These are phyloP conservation scores for Globisporangium ultimum DNA, from an alignment of 352 stramenopile genomes.

Conservation along the genomic window DNA sequence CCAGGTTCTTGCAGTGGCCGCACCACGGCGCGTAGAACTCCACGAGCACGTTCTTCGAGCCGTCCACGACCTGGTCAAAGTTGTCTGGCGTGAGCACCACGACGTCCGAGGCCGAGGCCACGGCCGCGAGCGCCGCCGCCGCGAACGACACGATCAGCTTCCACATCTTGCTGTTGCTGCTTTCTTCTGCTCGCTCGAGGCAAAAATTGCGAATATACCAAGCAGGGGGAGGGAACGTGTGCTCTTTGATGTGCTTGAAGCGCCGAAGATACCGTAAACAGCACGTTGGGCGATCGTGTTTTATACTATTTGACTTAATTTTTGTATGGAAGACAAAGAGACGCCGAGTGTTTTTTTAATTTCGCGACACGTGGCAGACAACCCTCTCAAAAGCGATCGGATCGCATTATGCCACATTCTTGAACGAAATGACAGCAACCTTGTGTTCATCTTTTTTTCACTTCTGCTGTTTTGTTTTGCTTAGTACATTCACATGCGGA, in stretches of 20 bases:
- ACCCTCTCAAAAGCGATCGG: constrained; percentile 17
- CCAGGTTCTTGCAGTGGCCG: constrained; percentile 77
- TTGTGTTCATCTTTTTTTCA: too few species aligned
- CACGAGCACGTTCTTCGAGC: constrained; percentile 81
- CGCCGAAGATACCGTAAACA: constrained; percentile 2
- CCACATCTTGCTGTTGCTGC: constrained; percentile 39
- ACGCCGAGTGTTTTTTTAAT: not conserved
- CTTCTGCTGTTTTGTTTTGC: too few species aligned
- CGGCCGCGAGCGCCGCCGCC: constrained; percentile 37
- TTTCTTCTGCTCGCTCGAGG: not conserved
- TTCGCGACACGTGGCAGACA: constrained; percentile 23
- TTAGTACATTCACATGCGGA: not conserved
- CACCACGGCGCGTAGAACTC: constrained; percentile 85
- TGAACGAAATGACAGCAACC: constrained; percentile 1
- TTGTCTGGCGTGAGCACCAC: constrained; percentile 79
- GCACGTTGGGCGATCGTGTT: constrained; percentile 7
- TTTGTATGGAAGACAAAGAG: constrained; percentile 21
- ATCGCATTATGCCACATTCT: not conserved
- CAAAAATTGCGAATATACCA: constrained; percentile 13
- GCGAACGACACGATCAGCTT: constrained; percentile 50
- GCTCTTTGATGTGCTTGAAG: not conserved
- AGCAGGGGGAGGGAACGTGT: not conserved
- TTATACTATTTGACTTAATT: constrained; percentile 31
- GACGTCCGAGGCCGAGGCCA: constrained; percentile 66
- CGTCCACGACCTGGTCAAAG: constrained; percentile 79